Evolutionary conservation across 768 basidiomycete species (phyloP).

Genomic region (Boletus insuetus): DNA sequence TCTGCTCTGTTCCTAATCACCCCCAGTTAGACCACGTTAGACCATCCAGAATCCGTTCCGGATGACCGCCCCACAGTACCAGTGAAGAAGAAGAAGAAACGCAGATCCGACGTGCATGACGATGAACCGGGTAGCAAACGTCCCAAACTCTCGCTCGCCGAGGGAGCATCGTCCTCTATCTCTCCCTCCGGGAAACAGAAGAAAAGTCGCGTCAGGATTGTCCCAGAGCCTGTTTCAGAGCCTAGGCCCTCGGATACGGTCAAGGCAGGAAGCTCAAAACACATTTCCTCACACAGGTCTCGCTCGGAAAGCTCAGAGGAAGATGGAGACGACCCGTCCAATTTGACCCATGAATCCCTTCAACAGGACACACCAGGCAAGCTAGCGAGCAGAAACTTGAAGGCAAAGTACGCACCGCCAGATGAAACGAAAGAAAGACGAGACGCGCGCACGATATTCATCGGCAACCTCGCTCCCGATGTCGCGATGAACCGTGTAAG

Average conservation of each 20-base stretch:
- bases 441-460: constrained; percentile 83
- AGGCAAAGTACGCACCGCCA: constrained; percentile 50
- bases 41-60: constrained; percentile 1
- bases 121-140: constrained; percentile 21
- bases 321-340: constrained; percentile 34
- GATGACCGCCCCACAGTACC: not conserved
- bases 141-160: constrained; percentile 3
- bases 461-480: constrained; percentile 83
- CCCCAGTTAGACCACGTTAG: constrained; percentile 2
- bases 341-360: constrained; percentile 66
- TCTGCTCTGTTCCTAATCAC: constrained; percentile 3
- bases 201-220: constrained; percentile 11
- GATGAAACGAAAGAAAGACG: constrained; percentile 73
- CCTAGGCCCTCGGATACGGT: not conserved
- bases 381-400: constrained; percentile 22
- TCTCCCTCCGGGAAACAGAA: constrained; percentile 13
- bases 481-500: constrained; percentile 75
- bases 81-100: constrained; percentile 14
- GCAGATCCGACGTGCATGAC: constrained; percentile 8
- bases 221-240: not conserved
- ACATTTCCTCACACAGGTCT: constrained; percentile 22
- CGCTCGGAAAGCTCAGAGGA: constrained; percentile 30
- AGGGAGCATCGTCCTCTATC: constrained; percentile 16
- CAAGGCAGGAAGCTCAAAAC: not conserved
- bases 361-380: constrained; percentile 29